Evolutionary conservation across 2,329 filamentous ascomycete species (phyloP), one percentile per base, ranked within the genome.

Genomic region (Hypomyces perniciosus): DNA sequence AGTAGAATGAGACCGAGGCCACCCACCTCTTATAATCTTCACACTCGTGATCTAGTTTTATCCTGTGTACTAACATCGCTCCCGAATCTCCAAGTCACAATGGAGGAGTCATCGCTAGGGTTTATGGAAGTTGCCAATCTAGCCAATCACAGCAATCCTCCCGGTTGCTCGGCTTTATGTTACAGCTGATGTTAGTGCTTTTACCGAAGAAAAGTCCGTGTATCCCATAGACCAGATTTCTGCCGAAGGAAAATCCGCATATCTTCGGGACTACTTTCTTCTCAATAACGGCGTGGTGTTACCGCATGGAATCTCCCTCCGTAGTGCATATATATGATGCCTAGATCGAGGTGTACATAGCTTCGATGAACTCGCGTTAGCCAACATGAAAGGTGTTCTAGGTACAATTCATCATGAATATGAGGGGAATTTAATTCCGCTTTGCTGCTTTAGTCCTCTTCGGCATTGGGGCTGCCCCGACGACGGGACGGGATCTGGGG

Each of bases 91-190:
- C 20, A 20, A 20, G 20, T 20, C 20, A 20, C 20, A 20, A 20
- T 20, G 20, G 20, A 20, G 20, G 20, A 20, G 20, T 20, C 20
- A 20, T 20, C 20, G 20, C 20, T 3, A 20, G 20, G 35, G 20
- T 26, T 31, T 28, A 35, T 40, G 37, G 13, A 48, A 30, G 2
- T 27, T 34, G 8, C 6, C 26, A 13, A 6, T 4, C 13, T 4
- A 8, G 26, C 49, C 49, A 51, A 51, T 51, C 49, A 37, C 8
- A 27, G 2, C 5, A 10, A 7, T 5, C 34, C 29, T 8, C 6
- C 27, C 49, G 49, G 49, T 41, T 46, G n/a, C 46, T 51, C 49
- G 49, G 49, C 41, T 50, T 9, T 34, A 27, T 8, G 33, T 12
- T 33, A 7, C 41, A 41, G 47, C 28, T 28, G 40, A 39, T 44